Evolutionary conservation across 768 basidiomycete species (phyloP).

Genomic region (Udeniomyces megalosporus): DNA sequence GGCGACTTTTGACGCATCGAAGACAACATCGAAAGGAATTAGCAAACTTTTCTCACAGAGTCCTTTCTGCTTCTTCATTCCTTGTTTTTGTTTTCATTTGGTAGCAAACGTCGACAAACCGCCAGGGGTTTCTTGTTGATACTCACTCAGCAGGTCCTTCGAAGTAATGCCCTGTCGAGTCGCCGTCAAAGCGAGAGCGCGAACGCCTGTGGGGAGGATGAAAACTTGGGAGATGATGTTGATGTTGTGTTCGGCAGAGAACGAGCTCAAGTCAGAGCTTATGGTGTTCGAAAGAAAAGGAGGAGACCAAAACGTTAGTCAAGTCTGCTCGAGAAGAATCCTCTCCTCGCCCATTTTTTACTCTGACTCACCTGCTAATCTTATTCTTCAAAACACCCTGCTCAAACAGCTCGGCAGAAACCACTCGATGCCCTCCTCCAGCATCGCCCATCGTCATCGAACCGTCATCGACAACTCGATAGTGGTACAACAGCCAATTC

Average conservation of each 20-base stretch:
- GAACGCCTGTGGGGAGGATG: constrained; percentile 51
- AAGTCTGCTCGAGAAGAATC: too few species aligned
- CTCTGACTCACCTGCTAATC: constrained; percentile 10
- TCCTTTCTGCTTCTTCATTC: too few species aligned
- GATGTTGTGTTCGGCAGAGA: constrained; percentile 40
- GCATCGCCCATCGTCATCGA: constrained; percentile 32
- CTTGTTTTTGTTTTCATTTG: too few species aligned
- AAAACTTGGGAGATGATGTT: constrained; percentile 53
- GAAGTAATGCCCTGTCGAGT: constrained; percentile 78
- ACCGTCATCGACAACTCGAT: constrained; percentile 48
- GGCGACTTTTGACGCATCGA: constrained; percentile 45
- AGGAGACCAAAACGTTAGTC: too few species aligned
- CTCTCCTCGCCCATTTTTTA: too few species aligned
- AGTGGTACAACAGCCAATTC: constrained; percentile 87
- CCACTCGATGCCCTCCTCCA: constrained; percentile 54
- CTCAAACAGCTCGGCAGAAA: constrained; percentile 81
- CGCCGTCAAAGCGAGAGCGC: constrained; percentile 53
- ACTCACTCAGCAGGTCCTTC: constrained; percentile 70
- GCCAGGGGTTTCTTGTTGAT: too few species aligned
- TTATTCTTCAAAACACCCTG: constrained; percentile 34
- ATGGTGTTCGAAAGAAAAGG: background rate
- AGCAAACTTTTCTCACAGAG: too few species aligned
- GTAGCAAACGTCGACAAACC: too few species aligned
- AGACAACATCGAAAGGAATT: background rate
- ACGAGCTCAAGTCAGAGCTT: constrained; percentile 43